A percentile compares a stretch with the other conserved stretches of the same genome.
Conservation (phyloP, 305 asterid genomes). For the Fraxinus sp. region DNA sequence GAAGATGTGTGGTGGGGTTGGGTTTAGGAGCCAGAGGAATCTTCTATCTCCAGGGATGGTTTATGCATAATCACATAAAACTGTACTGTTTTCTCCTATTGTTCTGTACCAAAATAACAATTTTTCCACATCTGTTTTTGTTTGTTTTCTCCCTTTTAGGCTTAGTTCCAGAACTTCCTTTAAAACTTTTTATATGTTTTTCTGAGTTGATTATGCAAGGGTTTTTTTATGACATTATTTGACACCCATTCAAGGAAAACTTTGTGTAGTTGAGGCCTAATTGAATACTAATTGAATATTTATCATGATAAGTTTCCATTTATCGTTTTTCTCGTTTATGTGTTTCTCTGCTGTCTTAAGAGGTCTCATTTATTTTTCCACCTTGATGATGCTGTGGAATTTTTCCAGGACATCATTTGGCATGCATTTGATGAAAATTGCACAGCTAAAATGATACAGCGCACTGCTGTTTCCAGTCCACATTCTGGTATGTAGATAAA, state of each 20-base stretch:
- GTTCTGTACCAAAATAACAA: not conserved
- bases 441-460: constrained; percentile 63
- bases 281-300: not conserved
- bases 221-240: constrained; percentile 36
- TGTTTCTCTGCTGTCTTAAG: not conserved
- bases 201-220: not conserved
- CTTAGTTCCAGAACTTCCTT: not conserved
- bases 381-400: not conserved
- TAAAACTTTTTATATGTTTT: not conserved
- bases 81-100: not conserved
- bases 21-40: not conserved
- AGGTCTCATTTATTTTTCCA: not conserved
- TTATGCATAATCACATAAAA: not conserved
- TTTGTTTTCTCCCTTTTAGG: not conserved
- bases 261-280: constrained; percentile 9
- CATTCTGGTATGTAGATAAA: constrained; percentile 53
- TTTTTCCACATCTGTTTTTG: not conserved
- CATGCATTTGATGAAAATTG: constrained; percentile 54
- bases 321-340: not conserved
- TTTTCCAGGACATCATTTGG: constrained; percentile 77
- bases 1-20: not conserved
- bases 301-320: not conserved
- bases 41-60: not conserved
- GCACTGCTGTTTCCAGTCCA: constrained; percentile 59
- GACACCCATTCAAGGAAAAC: constrained; percentile 35